Percentiles rank a stretch among this genome's conserved stretches.
These are phyloP conservation scores for Scheffersomyces segobiensis DNA, from an alignment of 1,139 yeast species.

Conservation along the genomic window DNA sequence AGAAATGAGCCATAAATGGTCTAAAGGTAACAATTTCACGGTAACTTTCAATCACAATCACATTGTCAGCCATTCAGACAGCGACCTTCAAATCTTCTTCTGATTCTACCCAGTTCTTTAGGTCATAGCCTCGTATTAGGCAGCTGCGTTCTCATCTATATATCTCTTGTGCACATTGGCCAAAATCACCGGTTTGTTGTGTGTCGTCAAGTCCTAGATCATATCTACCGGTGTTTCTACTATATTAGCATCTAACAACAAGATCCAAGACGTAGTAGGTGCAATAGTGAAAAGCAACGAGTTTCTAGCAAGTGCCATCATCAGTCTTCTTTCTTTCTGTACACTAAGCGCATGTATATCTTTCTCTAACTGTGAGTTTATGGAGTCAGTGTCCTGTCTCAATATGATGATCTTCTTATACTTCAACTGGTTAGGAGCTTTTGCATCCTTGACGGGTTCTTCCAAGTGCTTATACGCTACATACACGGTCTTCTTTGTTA, in stretches of 20 bases:
- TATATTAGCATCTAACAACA: conserved; percentile 95
- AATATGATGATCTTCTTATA: conserved; percentile 82
- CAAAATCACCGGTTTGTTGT: conserved; percentile 81
- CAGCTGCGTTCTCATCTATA: conserved; percentile 53
- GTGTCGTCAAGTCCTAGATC: conserved; percentile 84
- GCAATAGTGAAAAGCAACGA: conserved; percentile 83
- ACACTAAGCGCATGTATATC: conserved; percentile 70
- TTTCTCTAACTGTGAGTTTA: conserved; percentile 68
- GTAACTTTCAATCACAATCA: conserved; percentile 90
- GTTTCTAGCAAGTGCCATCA: conserved; percentile 94
- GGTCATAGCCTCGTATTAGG: conserved; percentile 84
- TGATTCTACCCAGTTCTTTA: conserved; percentile 94
- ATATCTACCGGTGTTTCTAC: conserved; percentile 81
- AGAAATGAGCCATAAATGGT: conserved; percentile 88
- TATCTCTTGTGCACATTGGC: conserved; percentile 92
- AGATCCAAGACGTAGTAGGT: conserved; percentile 92
- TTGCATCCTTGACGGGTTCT: conserved; percentile 59
- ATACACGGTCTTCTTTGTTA: conserved; percentile 76
- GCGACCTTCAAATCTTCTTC: conserved; percentile 83
- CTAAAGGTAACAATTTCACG: conserved; percentile 90
- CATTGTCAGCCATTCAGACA: conserved; percentile 71
- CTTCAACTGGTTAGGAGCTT: conserved; percentile 54
- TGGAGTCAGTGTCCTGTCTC: conserved; percentile 84
- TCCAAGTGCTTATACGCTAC: conserved; percentile 69
- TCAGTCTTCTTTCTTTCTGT: conserved; percentile 86